These are phyloP conservation scores for Populus hybrid DNA, from an alignment of 441 rosid species.

Conservation along the genomic window DNA sequence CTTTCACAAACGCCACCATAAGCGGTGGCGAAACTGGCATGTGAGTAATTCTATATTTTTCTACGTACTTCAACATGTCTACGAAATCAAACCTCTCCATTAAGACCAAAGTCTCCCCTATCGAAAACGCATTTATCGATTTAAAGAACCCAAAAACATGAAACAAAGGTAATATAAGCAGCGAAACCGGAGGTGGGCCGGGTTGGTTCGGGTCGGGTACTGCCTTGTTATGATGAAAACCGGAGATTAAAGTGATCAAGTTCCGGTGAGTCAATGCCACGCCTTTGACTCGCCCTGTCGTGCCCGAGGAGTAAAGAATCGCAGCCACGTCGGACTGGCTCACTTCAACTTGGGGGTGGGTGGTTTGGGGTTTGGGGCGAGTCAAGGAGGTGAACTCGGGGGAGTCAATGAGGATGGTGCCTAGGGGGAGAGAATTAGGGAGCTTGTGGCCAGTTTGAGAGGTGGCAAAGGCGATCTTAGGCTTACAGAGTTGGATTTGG, in stretches of 20 bases:
- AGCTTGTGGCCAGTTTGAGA: conserved; percentile 47
- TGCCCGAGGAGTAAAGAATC: conserved; percentile 82
- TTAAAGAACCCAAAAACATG: conserved; percentile 72
- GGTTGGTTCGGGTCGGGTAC: conserved; percentile 12
- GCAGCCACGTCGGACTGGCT: conserved; percentile 66
- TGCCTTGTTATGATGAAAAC: conserved; percentile 20
- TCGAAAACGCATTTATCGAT: conserved; percentile 48
- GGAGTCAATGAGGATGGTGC: conserved; percentile 63
- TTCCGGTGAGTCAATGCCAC: conserved; percentile 69
- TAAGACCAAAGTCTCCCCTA: conserved; percentile 60
- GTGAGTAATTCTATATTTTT: conserved; percentile 50
- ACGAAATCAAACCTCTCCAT: conserved; percentile 66
- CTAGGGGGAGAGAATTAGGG: conserved; percentile 37
- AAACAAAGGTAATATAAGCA: conserved; percentile 67
- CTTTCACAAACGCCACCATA: conserved; percentile 59
- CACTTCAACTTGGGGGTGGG: conserved; percentile 22
- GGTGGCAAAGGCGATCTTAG: conserved; percentile 75
- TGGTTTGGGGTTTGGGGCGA: conserved; percentile 13
- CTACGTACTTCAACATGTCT: conserved; percentile 56
- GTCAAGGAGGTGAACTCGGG: conserved; percentile 56
- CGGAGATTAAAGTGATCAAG: conserved; percentile 52
- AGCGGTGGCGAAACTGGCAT: conserved; percentile 89
- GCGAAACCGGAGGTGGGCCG: conserved; percentile 39
- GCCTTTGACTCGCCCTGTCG: conserved; percentile 77
- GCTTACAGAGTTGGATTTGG: conserved; percentile 52